Conservation (phyloP, 2,329 filamentous ascomycete genomes). For the Shiraia sp. region DNA sequence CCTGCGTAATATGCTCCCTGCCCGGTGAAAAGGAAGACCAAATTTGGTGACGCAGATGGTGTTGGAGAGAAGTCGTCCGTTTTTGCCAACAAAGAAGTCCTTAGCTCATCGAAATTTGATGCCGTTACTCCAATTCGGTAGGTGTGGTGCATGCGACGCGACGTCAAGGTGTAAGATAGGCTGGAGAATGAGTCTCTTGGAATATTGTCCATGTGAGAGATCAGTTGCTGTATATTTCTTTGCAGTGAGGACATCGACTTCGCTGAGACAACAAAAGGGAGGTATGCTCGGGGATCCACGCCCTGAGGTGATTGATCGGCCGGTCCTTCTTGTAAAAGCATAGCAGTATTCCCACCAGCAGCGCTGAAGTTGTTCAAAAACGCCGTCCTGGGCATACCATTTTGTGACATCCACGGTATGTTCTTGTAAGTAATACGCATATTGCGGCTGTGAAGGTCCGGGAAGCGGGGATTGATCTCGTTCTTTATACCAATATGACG, state of each 20-base stretch:
- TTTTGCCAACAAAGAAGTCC: constrained; percentile 2
- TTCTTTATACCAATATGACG: constrained; percentile 62
- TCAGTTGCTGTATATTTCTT: constrained; percentile 11
- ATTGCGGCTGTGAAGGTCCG: constrained; percentile 61
- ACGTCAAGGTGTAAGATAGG: constrained; percentile 24
- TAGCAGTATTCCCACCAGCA: constrained; percentile 42
- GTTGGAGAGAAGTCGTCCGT: constrained; percentile 2
- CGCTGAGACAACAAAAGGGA: constrained; percentile 17
- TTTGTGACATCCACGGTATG: constrained; percentile 14
- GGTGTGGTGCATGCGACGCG: constrained; percentile 21
- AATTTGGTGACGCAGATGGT: constrained; percentile 6
- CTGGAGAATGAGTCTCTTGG: constrained; percentile 4
- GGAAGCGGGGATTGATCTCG: constrained; percentile 64
- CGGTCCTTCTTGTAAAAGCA: constrained; percentile 30
- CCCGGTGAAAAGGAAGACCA: constrained; percentile 48
- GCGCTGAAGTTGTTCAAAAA: constrained; percentile 47
- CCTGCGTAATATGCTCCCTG: constrained; percentile 35
- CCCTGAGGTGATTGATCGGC: neutral
- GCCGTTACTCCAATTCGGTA: constrained; percentile 7
- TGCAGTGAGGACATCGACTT: constrained; percentile 11
- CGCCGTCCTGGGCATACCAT: constrained; percentile 16
- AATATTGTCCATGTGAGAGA: constrained; percentile 9
- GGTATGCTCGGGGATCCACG: constrained; percentile 12
- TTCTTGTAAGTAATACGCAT: constrained; percentile 53
- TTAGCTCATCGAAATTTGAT: neutral